phyloP scores from a whole-genome alignment of 2,329 filamentous ascomycete genomes.

The Aplosporella prunicola region DNA sequence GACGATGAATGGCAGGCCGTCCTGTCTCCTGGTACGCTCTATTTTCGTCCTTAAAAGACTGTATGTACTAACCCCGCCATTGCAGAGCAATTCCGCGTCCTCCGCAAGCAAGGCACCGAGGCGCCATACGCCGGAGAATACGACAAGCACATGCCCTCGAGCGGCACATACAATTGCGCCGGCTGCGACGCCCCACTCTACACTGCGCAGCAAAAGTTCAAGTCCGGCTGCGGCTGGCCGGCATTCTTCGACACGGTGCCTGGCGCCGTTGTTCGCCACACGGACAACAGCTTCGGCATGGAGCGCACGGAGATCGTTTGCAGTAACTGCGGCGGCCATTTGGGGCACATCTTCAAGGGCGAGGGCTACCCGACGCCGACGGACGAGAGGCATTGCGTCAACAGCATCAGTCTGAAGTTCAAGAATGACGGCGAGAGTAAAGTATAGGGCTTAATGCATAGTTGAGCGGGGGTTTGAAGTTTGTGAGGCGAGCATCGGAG shows the following conservation, averaged over 20 bases:
- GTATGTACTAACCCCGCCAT: conserved; percentile 14
- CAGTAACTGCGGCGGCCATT: conserved; percentile 83
- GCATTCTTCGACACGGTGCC: conserved; percentile 95
- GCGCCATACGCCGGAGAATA: conserved; percentile 68
- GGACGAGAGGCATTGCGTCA: conserved; percentile 95
- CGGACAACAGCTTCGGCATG: conserved; percentile 73
- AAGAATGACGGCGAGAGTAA: conserved; percentile 17
- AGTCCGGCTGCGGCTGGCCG: conserved; percentile 93
- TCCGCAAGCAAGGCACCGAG: conserved; percentile 89
- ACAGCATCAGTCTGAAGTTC: conserved; percentile 84
- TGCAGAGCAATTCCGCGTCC: conserved; percentile 86
- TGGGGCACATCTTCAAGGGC: conserved; percentile 87
- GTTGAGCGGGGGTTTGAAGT: too few species aligned
- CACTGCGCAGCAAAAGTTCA: conserved; percentile 90
- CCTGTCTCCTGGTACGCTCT: conserved; percentile 54
- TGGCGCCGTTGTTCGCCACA: conserved; percentile 74
- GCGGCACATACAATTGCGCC: conserved; percentile 78
- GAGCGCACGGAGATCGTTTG: conserved; percentile 86
- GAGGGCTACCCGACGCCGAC: conserved; percentile 78
- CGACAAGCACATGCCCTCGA: conserved; percentile 70
- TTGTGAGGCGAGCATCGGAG: too few species aligned
- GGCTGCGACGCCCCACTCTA: conserved; percentile 84
- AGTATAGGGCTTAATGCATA: too few species aligned
- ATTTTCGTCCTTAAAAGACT: background rate
- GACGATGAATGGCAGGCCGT: conserved; percentile 85